Percentiles rank a stretch among this genome's conserved stretches.
Conservation (phyloP, 257 asterid genomes). For the Penstemon newberryi region DNA sequence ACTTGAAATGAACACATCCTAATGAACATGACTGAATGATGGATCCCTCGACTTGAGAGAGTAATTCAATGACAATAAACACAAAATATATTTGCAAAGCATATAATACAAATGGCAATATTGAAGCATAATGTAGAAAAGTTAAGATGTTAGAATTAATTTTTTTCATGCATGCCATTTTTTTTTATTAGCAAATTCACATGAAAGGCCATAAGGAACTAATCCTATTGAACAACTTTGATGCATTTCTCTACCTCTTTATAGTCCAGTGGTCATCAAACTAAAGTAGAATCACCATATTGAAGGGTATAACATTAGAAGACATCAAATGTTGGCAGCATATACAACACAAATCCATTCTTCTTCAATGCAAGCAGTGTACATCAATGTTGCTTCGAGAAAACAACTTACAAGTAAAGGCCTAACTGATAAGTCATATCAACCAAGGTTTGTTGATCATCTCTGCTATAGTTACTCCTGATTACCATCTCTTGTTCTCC, state of each 20-base stretch:
- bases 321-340: conserved; percentile 1
- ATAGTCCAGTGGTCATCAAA: conserved; percentile 15
- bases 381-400: not conserved
- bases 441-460: conserved; percentile 67
- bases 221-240: conserved; percentile 19
- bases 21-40: too few species aligned
- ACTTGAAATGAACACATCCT: too few species aligned
- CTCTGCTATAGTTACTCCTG: conserved; percentile 68
- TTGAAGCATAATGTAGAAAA: too few species aligned
- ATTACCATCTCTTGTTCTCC: conserved; percentile 86
- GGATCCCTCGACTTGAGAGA: too few species aligned
- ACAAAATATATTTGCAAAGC: not conserved
- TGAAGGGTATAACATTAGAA: not conserved
- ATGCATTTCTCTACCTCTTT: conserved; percentile 4
- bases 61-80: too few species aligned
- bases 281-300: conserved; percentile 11
- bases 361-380: conserved; percentile 4
- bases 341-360: not conserved
- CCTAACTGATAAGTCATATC: conserved; percentile 90
- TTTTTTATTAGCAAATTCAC: not conserved
- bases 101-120: too few species aligned
- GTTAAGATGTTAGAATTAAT: not conserved
- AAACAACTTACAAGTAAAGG: conserved; percentile 77
- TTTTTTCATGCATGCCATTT: not conserved
- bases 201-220: not conserved